Percentiles rank a stretch among this genome's conserved stretches.
phyloP scores from a whole-genome alignment of 371 early-diverging fungal genomes.

The Mucor sp. region DNA sequence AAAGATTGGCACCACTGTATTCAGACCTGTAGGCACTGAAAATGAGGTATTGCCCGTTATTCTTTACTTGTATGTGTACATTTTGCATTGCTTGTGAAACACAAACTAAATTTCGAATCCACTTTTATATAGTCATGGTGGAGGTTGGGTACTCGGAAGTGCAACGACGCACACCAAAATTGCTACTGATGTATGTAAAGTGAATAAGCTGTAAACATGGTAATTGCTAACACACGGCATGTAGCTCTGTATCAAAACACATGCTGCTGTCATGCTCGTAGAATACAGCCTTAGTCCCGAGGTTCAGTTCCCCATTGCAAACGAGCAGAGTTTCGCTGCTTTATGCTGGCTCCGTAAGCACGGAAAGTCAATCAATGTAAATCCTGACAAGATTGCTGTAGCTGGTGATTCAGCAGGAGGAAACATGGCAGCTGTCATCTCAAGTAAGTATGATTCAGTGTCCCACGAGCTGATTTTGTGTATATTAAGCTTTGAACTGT shows the following conservation, averaged over 20 bases:
- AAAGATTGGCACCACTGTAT: constrained; percentile 12
- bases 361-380: constrained; percentile 8
- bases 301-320: constrained; percentile 23
- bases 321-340: constrained; percentile 16
- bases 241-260: constrained; percentile 11
- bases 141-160: constrained; percentile 17
- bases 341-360: constrained; percentile 15
- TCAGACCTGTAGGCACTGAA: constrained; percentile 16
- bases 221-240: not conserved
- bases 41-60: constrained; percentile 15
- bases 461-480: not conserved
- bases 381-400: constrained; percentile 12
- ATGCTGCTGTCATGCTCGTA: constrained; percentile 18
- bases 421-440: constrained; percentile 27
- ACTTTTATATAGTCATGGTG: constrained; percentile 9
- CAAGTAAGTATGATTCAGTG: constrained; percentile 6
- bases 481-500: not conserved
- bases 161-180: constrained; percentile 14
- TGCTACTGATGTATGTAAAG: constrained; percentile 15
- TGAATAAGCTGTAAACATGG: too few species aligned
- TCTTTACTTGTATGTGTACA: constrained; percentile 10
- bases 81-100: not conserved
- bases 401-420: constrained; percentile 36
- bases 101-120: not conserved
- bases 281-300: constrained; percentile 26